phyloP scores from a whole-genome alignment of 2,329 filamentous ascomycete genomes.

The Hymenoscyphus salicellus region DNA sequence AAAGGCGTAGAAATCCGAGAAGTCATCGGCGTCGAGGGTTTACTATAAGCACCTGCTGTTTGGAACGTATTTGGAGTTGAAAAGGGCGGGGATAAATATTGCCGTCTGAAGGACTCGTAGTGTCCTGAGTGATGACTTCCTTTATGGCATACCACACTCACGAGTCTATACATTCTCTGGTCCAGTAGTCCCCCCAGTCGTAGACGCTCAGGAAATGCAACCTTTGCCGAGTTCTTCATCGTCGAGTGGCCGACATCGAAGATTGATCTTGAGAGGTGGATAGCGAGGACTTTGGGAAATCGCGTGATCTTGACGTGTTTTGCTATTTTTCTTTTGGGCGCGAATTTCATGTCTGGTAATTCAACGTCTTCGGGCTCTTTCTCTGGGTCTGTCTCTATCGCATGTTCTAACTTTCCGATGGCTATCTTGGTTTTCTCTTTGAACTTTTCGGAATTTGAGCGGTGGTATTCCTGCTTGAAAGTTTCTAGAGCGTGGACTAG shows the following conservation, averaged over 20 bases:
- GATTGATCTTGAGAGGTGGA: slow-evolving; percentile 91
- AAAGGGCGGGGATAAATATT: slow-evolving; percentile 74
- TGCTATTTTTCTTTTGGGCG: slow-evolving; percentile 79
- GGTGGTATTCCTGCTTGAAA: slow-evolving; percentile 57
- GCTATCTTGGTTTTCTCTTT: slow-evolving; percentile 52
- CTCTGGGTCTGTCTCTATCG: slow-evolving; percentile 80
- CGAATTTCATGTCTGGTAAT: slow-evolving; percentile 70
- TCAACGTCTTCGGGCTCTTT: slow-evolving; percentile 66
- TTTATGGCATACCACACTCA: slow-evolving; percentile 89
- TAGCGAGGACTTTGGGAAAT: slow-evolving; percentile 85
- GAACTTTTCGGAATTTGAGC: slow-evolving; percentile 51
- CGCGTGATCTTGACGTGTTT: slow-evolving; percentile 81
- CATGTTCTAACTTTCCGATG: slow-evolving; percentile 63
- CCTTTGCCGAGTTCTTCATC: slow-evolving; percentile 91
- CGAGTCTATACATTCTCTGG: slow-evolving; percentile 76
- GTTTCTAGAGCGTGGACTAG: slow-evolving; percentile 72
- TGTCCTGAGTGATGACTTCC: slow-evolving; percentile 95
- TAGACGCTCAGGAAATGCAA: slow-evolving; percentile 84
- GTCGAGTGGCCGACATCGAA: slow-evolving; percentile 68
- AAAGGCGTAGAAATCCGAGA: slow-evolving; percentile 33
- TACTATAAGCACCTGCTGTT: slow-evolving; percentile 63
- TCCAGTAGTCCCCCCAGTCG: slow-evolving; percentile 76
- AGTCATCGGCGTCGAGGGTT: slow-evolving; percentile 25
- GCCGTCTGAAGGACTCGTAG: slow-evolving; percentile 92
- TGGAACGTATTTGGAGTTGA: slow-evolving; percentile 80